Conservation (phyloP, 1,284 basidiomycete species). For the Rhodotorula sp. region DNA sequence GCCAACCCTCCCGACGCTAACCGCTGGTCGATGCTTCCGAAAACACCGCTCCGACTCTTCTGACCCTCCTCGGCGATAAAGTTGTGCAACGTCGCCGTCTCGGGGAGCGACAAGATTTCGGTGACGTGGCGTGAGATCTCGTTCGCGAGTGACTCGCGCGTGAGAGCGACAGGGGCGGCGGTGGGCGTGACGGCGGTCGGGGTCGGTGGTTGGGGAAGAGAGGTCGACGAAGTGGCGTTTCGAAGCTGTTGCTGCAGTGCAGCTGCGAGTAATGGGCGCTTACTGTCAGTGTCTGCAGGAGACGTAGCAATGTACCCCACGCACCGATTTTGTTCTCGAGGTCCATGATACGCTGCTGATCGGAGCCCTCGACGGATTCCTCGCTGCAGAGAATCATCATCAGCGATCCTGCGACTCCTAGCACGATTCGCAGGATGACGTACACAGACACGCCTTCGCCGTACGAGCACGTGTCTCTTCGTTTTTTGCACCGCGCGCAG, state of each 20-base stretch:
- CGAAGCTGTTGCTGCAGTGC: slow-evolving; percentile 14
- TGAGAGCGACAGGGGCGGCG: background rate
- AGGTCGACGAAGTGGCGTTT: background rate
- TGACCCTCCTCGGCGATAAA: slow-evolving; percentile 1
- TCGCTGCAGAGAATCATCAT: slow-evolving; percentile 8
- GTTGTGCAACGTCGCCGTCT: background rate
- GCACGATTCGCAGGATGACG: background rate
- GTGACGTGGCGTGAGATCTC: slow-evolving; percentile 15
- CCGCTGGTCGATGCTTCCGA: background rate
- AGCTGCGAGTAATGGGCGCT: background rate
- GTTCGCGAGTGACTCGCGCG: background rate
- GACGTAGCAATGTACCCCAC: background rate
- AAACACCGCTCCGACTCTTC: background rate
- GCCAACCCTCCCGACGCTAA: background rate
- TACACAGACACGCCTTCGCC: slow-evolving; percentile 32
- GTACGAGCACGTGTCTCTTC: slow-evolving; percentile 30
- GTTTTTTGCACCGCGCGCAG: slow-evolving; percentile 30
- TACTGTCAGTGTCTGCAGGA: background rate
- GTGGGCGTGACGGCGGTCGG: background rate
- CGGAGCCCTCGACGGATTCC: slow-evolving; percentile 24
- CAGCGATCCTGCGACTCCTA: background rate
- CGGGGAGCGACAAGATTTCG: background rate
- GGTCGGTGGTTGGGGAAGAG: background rate
- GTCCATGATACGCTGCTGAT: slow-evolving; percentile 22
- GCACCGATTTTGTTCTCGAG: slow-evolving; percentile 27